These are phyloP conservation scores for Blastobotrys attinorum DNA, from an alignment of 805 yeast species.

Conservation along the genomic window DNA sequence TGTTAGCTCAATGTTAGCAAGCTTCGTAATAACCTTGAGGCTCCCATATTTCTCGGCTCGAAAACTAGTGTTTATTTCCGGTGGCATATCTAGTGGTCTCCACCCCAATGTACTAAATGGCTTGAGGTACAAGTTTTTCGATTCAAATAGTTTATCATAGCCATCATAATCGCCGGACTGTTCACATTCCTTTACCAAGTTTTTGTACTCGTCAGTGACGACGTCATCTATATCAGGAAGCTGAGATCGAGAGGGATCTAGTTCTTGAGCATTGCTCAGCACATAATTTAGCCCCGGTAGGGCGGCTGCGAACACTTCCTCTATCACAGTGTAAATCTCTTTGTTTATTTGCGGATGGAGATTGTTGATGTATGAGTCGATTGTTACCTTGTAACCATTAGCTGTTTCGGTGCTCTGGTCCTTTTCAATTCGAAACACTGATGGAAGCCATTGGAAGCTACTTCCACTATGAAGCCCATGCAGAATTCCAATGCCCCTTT, in stretches of 20 bases:
- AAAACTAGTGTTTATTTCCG: neutral
- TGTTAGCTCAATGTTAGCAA: slow-evolving; percentile 33
- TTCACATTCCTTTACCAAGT: no score
- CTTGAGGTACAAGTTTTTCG: neutral
- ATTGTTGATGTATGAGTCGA: slow-evolving; percentile 35
- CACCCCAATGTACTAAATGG: neutral
- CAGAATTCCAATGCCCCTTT: neutral
- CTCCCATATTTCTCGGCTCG: slow-evolving; percentile 1
- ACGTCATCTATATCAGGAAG: no score
- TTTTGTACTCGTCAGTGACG: no score
- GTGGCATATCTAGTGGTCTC: no score
- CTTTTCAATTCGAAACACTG: slow-evolving; percentile 16
- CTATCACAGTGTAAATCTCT: slow-evolving; percentile 28
- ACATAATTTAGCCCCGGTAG: slow-evolving; percentile 30
- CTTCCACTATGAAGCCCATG: neutral
- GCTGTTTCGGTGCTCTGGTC: no score
- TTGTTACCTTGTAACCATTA: slow-evolving; percentile 18
- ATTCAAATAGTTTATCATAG: slow-evolving; percentile 1
- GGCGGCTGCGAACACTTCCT: slow-evolving; percentile 24
- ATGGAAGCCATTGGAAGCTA: slow-evolving; percentile 33
- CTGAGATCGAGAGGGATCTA: neutral
- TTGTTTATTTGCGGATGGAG: slow-evolving; percentile 29
- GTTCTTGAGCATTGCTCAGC: slow-evolving; percentile 17
- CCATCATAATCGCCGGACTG: no score
- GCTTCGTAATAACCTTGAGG: slow-evolving; percentile 33